A percentile compares a stretch with the other conserved stretches of the same genome.
phyloP scores from a whole-genome alignment of 73 alveolate species.

The Paramecium primaurelia region DNA sequence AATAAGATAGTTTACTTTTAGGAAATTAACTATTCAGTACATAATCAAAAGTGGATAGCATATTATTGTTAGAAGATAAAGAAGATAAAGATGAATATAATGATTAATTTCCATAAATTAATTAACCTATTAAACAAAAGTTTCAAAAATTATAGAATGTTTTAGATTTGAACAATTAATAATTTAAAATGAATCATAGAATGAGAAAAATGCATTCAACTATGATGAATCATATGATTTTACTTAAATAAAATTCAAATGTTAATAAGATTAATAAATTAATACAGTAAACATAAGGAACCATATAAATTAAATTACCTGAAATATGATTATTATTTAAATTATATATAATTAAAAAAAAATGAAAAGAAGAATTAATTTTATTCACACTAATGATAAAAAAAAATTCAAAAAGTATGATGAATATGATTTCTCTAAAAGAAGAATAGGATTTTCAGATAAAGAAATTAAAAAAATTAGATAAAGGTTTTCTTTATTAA shows the following conservation, averaged over 20 bases:
- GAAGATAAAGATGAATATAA: neutral
- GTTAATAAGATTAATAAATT: neutral
- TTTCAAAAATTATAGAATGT: neutral
- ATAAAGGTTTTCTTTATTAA: neutral
- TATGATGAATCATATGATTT: neutral
- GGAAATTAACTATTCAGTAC: neutral
- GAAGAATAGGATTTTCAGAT: neutral
- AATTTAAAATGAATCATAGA: neutral
- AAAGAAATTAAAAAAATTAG: neutral
- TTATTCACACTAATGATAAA: neutral
- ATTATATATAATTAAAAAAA: neutral
- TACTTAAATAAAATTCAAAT: neutral
- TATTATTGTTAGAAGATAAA: neutral
- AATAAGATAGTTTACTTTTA: neutral
- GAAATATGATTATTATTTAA: neutral
- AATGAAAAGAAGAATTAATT: constrained; percentile 5
- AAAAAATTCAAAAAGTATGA: neutral
- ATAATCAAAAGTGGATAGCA: neutral
- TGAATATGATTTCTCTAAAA: neutral
- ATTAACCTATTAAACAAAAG: neutral
- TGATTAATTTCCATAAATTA: neutral
- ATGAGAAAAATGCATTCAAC: constrained; percentile 13
- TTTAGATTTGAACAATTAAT: neutral
- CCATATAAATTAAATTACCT: neutral
- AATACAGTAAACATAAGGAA: neutral